These are phyloP conservation scores for Aspergillus fructus DNA, from an alignment of 2,329 filamentous ascomycete genomes.

Conservation along the genomic window DNA sequence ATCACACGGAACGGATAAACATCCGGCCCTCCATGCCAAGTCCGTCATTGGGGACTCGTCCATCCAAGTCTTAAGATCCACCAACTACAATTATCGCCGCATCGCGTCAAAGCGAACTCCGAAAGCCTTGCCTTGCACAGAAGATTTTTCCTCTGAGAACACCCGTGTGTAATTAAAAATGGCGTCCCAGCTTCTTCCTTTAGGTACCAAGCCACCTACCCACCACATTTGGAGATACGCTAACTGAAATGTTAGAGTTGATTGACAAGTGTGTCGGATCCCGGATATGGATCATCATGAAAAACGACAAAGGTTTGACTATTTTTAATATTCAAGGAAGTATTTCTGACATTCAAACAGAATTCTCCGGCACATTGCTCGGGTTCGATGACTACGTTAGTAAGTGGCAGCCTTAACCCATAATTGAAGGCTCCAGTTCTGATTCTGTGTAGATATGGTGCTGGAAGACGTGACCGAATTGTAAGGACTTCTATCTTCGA, in stretches of 20 bases:
- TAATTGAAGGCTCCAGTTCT: constrained; percentile 20
- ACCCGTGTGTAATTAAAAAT: constrained; percentile 43
- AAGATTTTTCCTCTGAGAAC: not conserved
- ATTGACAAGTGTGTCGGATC: constrained; percentile 99
- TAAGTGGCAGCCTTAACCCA: constrained; percentile 57
- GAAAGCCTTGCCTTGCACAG: not conserved
- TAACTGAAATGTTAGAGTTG: constrained; percentile 64
- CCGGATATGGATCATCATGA: constrained; percentile 98
- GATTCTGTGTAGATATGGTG: constrained; percentile 76
- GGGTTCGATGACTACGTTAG: constrained; percentile 99
- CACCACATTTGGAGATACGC: constrained; percentile 10
- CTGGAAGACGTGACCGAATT: constrained; percentile 96
- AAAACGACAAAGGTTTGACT: constrained; percentile 85
- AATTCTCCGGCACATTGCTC: constrained; percentile 90
- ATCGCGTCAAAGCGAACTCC: constrained; percentile 14
- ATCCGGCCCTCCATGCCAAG: constrained; percentile 18
- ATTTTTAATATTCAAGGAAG: not conserved
- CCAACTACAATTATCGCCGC: constrained; percentile 21
- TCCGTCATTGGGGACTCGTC: constrained; percentile 18
- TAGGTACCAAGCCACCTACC: constrained; percentile 52
- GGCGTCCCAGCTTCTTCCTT: constrained; percentile 72
- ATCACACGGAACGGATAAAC: constrained; percentile 22
- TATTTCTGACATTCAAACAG: constrained; percentile 49
- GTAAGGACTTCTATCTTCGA: constrained; percentile 52
- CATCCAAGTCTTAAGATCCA: constrained; percentile 14